These are phyloP conservation scores for Phytophthora constricta DNA, from an alignment of 352 stramenopile species.

Conservation along the genomic window DNA sequence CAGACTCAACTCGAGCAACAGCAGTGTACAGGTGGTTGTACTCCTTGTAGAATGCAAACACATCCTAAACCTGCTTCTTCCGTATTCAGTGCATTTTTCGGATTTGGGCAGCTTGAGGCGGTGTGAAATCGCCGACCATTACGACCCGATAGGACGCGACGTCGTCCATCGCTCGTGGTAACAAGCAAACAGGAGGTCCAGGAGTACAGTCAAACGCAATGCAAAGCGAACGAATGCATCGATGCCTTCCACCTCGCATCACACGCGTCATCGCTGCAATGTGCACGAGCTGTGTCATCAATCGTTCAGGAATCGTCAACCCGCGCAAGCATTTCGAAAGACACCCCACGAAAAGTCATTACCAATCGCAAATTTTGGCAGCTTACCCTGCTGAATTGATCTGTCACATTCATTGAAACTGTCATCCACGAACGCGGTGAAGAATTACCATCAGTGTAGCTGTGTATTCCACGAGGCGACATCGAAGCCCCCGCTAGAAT, in stretches of 20 bases:
- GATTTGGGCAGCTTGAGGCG: background rate
- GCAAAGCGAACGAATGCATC: conserved; percentile 13
- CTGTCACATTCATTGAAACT: conserved; percentile 11
- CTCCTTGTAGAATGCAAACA: conserved; percentile 6
- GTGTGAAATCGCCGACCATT: conserved; percentile 9
- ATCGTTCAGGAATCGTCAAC: conserved; percentile 4
- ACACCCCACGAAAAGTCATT: conserved; percentile 12
- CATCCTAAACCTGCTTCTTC: background rate
- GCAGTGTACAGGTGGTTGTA: conserved; percentile 7
- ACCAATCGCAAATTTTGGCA: conserved; percentile 12
- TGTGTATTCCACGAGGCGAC: conserved; percentile 9
- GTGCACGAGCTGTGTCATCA: conserved; percentile 10
- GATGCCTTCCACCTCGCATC: conserved; percentile 10
- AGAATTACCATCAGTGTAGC: background rate
- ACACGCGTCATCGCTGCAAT: conserved; percentile 10
- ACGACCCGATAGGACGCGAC: conserved; percentile 9
- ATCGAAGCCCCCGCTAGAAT: background rate
- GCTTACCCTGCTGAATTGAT: background rate
- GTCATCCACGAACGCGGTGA: background rate
- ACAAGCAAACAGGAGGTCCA: background rate
- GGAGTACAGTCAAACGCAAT: conserved; percentile 13
- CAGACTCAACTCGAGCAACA: background rate
- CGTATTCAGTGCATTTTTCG: conserved; percentile 11
- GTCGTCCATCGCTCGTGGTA: conserved; percentile 3
- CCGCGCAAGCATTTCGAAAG: background rate